Evolutionary conservation across 2,329 filamentous ascomycete genomes (phyloP), one percentile per base, ranked within the genome.

Genomic region (Helotiales sp.): DNA sequence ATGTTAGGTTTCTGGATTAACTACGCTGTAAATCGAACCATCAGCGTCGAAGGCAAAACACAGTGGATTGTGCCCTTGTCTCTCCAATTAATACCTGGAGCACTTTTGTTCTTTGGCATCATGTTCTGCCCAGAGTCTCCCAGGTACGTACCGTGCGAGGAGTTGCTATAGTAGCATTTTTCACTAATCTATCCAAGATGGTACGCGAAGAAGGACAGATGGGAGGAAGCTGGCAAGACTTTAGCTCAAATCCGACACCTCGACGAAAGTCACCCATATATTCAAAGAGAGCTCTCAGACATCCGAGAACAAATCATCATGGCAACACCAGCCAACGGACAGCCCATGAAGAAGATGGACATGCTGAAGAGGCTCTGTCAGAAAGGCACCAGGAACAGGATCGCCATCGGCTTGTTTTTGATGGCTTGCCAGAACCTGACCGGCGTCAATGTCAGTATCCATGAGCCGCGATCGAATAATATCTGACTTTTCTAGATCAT

Each of bases 371-470:
- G 57, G 43, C 24, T 60, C 26, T 60, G 57, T 17, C 57, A 60
- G 28, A 60, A 60, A 22, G 57, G 57, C 17, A 60, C 57, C 13
- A 60, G 57, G 15, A 60, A 60, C 24, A 28, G 57, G 37, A 60
- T 60, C 24, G 57, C 57, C 13, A 60, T 60, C 47, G 57, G 57
- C 24, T 15, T 60, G 10, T 49, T 60, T 17, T 32, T 60, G 22
- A 60, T 60, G 57, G 57, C 57, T n/a, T 60, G 57, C 43, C 57
- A 28, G 79, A 83, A 60, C 79, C 81, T 17, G 83, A 85, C 68
- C 65, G 90, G 90, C 0, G 89, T 90, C 0, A 89, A 87, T 3
- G 87, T 85, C 49, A 87, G 54, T 64, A 20, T 24, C 17, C 26
- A 22, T 4, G 10, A 20, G n/a, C 20, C n/a, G 22, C 26, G n/a